Conservation (phyloP, 108 stramenopile genomes). For the Mediolabrus comicus region DNA sequence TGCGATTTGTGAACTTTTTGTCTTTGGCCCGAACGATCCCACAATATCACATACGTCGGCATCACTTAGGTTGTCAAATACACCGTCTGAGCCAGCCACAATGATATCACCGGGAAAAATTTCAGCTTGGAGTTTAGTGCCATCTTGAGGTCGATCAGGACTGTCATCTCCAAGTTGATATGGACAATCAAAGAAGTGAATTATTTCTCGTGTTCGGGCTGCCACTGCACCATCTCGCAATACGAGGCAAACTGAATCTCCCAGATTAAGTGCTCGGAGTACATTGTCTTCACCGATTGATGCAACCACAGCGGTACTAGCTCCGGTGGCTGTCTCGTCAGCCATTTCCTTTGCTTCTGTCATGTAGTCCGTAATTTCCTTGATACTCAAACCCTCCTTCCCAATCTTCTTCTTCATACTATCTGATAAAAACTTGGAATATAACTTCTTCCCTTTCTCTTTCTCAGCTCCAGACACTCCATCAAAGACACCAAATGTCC, state of each 20-base stretch:
- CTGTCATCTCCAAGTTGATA: constrained; percentile 81
- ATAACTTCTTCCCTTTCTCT: constrained; percentile 67
- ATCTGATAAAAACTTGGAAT: constrained; percentile 67
- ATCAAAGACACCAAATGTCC: constrained; percentile 88
- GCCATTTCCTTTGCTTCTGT: constrained; percentile 62
- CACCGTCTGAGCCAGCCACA: constrained; percentile 78
- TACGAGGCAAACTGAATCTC: constrained; percentile 78
- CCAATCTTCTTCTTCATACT: constrained; percentile 56
- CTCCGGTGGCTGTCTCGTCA: constrained; percentile 73
- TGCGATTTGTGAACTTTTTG: constrained; percentile 48
- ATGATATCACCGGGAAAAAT: constrained; percentile 74
- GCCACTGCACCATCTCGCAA: constrained; percentile 64
- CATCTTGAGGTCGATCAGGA: constrained; percentile 81
- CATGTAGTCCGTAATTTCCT: constrained; percentile 59
- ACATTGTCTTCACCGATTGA: constrained; percentile 76
- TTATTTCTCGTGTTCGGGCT: constrained; percentile 72
- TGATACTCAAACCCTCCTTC: constrained; percentile 42
- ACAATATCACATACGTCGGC: constrained; percentile 47
- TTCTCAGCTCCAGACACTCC: constrained; percentile 88
- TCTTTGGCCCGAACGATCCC: constrained; percentile 8
- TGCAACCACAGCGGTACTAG: constrained; percentile 80
- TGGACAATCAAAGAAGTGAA: constrained; percentile 89
- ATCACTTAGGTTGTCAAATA: constrained; percentile 86
- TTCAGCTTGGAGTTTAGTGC: constrained; percentile 67
- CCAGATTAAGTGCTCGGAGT: constrained; percentile 73